phyloP scores from a whole-genome alignment of 169 alveolate genomes.

The Sarcocystis neurona region DNA sequence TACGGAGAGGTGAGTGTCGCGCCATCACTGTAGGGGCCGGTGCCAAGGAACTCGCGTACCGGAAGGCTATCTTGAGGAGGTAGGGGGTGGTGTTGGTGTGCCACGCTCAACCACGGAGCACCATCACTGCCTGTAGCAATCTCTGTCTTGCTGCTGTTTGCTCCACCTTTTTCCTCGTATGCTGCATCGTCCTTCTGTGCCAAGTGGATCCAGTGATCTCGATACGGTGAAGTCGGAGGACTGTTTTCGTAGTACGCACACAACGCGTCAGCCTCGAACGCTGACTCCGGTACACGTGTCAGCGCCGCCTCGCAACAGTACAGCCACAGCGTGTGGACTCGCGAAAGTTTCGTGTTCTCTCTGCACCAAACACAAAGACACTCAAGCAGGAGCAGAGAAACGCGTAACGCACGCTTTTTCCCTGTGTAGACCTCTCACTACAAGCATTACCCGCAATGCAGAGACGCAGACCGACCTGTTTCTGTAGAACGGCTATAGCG shows the following conservation, averaged over 20 bases:
- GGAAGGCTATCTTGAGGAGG: constrained; percentile 63
- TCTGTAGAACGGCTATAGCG: no score
- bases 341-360: constrained; percentile 29
- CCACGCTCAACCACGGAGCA: no score
- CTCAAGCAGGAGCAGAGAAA: no score
- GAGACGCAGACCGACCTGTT: background rate
- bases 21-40: constrained; percentile 86
- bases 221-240: constrained; percentile 86
- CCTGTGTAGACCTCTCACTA: background rate
- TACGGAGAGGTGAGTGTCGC: constrained; percentile 82
- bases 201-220: constrained; percentile 85
- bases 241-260: constrained; percentile 84
- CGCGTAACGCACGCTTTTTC: no score
- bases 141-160: no score
- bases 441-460: background rate
- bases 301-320: constrained; percentile 89
- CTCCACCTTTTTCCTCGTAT: background rate
- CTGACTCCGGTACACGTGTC: constrained; percentile 76
- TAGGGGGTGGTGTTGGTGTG: no score
- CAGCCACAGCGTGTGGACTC: constrained; percentile 89
- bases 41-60: constrained; percentile 80
- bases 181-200: constrained; percentile 17
- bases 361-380: constrained; percentile 79
- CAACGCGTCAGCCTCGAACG: constrained; percentile 85
- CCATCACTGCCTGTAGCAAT: no score